These are phyloP conservation scores for Leishmania tarentolae DNA, from an alignment of 208 protist species.

Conservation along the genomic window DNA sequence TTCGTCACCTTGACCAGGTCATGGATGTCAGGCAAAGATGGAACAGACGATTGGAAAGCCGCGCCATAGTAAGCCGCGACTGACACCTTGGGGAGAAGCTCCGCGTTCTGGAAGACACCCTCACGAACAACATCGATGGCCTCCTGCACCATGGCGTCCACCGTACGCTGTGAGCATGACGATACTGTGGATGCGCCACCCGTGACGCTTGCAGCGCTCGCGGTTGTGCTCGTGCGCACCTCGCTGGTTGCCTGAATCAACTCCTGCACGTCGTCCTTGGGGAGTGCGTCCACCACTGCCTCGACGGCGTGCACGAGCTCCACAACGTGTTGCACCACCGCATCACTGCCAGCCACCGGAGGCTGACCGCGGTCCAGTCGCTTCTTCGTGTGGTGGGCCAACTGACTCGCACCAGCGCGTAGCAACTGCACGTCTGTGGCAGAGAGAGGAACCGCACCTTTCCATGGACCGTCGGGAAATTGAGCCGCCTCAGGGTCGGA, in stretches of 20 bases:
- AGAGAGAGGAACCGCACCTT: slow-evolving; percentile 41
- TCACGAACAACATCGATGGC: slow-evolving; percentile 9
- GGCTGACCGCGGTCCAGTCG: slow-evolving; percentile 28
- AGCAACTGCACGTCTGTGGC: slow-evolving; percentile 60
- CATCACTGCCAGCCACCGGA: slow-evolving; percentile 13
- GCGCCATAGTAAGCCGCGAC: slow-evolving; percentile 50
- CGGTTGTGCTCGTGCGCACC: slow-evolving; percentile 13
- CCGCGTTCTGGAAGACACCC: slow-evolving; percentile 40
- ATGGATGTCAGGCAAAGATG: slow-evolving; percentile 32
- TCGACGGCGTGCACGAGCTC: slow-evolving; percentile 44
- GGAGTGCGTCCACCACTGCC: slow-evolving; percentile 40
- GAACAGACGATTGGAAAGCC: slow-evolving; percentile 31
- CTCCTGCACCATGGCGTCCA: slow-evolving; percentile 24
- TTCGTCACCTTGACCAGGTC: slow-evolving; percentile 27
- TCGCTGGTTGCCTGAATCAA: slow-evolving; percentile 17
- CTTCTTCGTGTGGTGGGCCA: slow-evolving; percentile 70
- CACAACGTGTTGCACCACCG: slow-evolving; percentile 35
- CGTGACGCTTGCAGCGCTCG: not conserved
- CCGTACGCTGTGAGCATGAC: not conserved
- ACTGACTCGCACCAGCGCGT: slow-evolving; percentile 31
- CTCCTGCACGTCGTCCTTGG: slow-evolving; percentile 39
- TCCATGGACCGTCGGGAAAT: slow-evolving; percentile 60
- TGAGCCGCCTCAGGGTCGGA: slow-evolving; percentile 46
- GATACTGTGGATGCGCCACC: not conserved
- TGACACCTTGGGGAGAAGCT: slow-evolving; percentile 41